Evolutionary conservation across 192 early-diverging fungal genomes (phyloP), one percentile per base, ranked within the genome.

Genomic region (Mortierella hygrophila): DNA sequence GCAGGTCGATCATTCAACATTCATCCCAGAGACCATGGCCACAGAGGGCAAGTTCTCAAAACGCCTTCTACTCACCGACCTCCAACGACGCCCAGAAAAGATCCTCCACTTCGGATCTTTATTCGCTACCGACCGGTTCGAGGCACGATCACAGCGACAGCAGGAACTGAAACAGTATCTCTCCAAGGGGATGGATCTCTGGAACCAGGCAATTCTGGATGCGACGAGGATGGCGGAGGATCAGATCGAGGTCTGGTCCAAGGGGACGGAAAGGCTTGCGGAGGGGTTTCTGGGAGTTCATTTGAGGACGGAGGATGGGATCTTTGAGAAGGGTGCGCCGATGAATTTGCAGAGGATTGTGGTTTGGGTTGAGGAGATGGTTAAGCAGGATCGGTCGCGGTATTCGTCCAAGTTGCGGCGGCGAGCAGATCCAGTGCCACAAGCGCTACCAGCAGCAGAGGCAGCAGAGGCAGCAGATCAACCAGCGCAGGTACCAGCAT

Each of bases 81-180:
- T 91, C 20, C 52, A 52, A 21, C n/a, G 38, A 20, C 60, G 88
- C 18, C 80, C 83, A 0, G 90, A 91, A 52, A 72, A 63, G 32
- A 78, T 89, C 1, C 37, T 91, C 15, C 82, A 88, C 15, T 88
- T 91, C 60, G 87, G 89, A 0, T 91, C 90, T 4, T 32, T 91
- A 20, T 91, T 88, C 55, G 89, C 87, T 2, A 69, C 82, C 0
- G 87, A 85, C 18, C 74, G 90, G 11, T 79, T 91, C 20, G 71
- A 85, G 23, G 75, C 83, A 2, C 29, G 38, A 23, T 82, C 77
- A 0, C 69, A 82, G n/a, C 72, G 79, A 1, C 77, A 79, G 44
- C 60, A 46, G 20, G 69, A 41, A 4, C 15, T 83, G 0, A 55
- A 78, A 42, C 70, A 21, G 1, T 88, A 65, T 44, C 49, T 91